Conservation (phyloP, 2,329 filamentous ascomycete species). For the Sclerotiophoma versabilis region DNA sequence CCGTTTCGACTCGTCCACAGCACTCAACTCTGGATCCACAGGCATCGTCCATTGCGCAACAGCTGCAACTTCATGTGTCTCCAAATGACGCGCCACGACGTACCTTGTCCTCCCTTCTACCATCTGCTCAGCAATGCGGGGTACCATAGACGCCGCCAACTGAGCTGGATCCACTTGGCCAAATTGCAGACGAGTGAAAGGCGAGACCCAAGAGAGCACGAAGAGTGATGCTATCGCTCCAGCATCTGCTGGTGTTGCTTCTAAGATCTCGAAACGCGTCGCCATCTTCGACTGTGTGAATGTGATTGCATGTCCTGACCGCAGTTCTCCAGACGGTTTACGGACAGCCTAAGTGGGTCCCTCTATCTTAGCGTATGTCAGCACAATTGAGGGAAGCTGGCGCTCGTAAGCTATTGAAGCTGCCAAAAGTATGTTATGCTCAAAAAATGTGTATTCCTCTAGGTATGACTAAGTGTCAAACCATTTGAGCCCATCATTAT, state of each 20-base stretch:
- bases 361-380: constrained; percentile 1
- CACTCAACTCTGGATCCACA: not conserved
- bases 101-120: constrained; percentile 10
- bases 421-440: too few relatives aligned
- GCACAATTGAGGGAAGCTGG: not conserved
- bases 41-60: constrained; percentile 39
- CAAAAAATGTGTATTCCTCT: not conserved
- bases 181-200: constrained; percentile 38
- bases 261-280: constrained; percentile 4
- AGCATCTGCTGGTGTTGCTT: constrained; percentile 23
- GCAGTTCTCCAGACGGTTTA: not conserved
- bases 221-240: constrained; percentile 35
- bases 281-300: not conserved
- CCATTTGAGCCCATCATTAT: constrained; percentile 42
- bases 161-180: constrained; percentile 26
- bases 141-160: constrained; percentile 28
- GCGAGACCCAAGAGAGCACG: constrained; percentile 34
- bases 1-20: constrained; percentile 13
- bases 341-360: not conserved
- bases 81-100: constrained; percentile 22
- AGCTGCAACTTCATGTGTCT: constrained; percentile 21
- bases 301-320: not conserved
- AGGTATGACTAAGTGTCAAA: constrained; percentile 38
- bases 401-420: not conserved
- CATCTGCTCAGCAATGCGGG: constrained; percentile 33